Base-by-base conservation (phyloP, 139 green algal species). In the Coelastrella sp. region DNA sequence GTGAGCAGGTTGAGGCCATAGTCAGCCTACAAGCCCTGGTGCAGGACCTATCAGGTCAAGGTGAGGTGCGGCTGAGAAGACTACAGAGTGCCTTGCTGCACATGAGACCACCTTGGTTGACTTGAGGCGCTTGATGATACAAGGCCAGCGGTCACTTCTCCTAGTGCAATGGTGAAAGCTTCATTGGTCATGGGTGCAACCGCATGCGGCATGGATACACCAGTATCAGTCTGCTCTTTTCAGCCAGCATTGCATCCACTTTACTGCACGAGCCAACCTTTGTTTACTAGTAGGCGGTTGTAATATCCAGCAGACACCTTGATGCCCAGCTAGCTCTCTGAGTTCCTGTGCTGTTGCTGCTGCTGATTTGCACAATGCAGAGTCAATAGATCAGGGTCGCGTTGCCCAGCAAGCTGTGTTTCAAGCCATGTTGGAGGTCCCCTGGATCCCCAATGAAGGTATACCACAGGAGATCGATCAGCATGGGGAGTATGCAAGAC, bases 401-500 rank as follows among this genome's bases (percentile, higher is more conserved):
- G 74, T 69, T 23, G 78, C 72, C 17, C 77, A 86, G 64, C 83
- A 87, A 69, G 85, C 71, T 37, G 69, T 96, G 37, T 89, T 95
- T 84, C 69, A 86, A 37, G 90, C 88, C 1, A 95, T 96, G 87
- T 67, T 90, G 64, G 73, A 89, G 37, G 83, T 95, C n/a, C 81
- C 91, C 19, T 90, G 87, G 87, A 41, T 67, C 21, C 25, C 8
- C 13, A 71, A 40, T 9, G 69, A 60, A 8, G 69, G 82, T 71
- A 64, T 83, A 17, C 53, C 69, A n/a, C 8, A 34, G 17, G 13
- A 45, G 21, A 15, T 38, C 17, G 53, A 82, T 19, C 38, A 45
- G 2, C 30, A 53, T 6, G 38, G 53, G 38, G 27, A 87, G 38
- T 87, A 87, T 38, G 53, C 69, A 19, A 9, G 21, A 21, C 82